Base-by-base conservation (phyloP, 1,284 basidiomycete genomes). In the Ceratobasidium theobromae region DNA sequence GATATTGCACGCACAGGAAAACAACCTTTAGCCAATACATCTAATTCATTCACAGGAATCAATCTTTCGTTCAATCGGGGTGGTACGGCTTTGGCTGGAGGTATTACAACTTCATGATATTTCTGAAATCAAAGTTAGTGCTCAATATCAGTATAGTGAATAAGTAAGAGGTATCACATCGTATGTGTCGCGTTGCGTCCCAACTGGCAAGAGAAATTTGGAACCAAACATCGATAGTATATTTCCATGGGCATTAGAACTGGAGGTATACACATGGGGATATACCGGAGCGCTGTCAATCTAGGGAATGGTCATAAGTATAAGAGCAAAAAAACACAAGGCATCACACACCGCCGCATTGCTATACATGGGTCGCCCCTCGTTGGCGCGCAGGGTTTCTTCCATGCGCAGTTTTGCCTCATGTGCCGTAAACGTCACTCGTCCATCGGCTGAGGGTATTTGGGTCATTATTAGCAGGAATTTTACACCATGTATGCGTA, bases 231-330 rank as follows among this genome's bases (percentile, higher is more conserved):
- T 88, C 0, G 89, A 92, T 12, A 94, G 75, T 12, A 92, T 77
- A 71, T 85, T 88, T 32, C 89, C 88, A 67, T 85, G 83, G 1
- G 76, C 81, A 53, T 80, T 79, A 1, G 80, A 77, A 16, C 83
- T 78, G 2, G 92, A 88, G 1, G 90, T 88, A 74, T 96, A 99
- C 12, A 99, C 91, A 76, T 99, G 87, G 0, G 96, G 96, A 51
- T 98, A 85, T 18, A 84, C 76, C 72, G 91, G 87, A 1, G 84
- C 79, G 6, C 80, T 78, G 18, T 82, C 78, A 74, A 84, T 76
- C 79, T 89, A 74, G 70, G 60, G 32, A 55, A 35, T n/a, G n/a
- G n/a, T n/a, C 23, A 14, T 53, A 51, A 55, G 30, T 28, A 46
- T 14, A 12, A n/a, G 33, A 45, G 74, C 70, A 60, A 30, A 55